These are phyloP conservation scores for Podaxis sp. DNA, from an alignment of 768 basidiomycete genomes.

Conservation along the genomic window DNA sequence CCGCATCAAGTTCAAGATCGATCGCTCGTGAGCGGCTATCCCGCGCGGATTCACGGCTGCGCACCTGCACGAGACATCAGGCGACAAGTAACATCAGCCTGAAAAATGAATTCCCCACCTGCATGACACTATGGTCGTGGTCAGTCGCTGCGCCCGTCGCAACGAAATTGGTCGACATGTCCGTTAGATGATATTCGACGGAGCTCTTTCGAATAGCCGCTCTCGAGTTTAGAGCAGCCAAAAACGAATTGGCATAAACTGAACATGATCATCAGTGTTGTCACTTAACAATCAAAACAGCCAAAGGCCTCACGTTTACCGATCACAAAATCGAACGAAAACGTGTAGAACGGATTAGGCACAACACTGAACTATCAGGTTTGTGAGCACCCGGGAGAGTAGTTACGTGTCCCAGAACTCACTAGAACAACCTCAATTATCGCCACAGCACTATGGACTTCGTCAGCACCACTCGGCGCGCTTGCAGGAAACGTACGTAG, in stretches of 20 bases:
- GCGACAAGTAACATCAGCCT: not conserved
- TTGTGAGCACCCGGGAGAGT: not conserved
- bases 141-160: slow-evolving; percentile 24
- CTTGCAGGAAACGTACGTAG: slow-evolving; percentile 37
- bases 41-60: not conserved
- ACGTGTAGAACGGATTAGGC: slow-evolving; percentile 45
- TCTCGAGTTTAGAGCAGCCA: slow-evolving; percentile 46
- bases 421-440: slow-evolving; percentile 38
- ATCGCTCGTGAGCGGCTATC: not conserved
- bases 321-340: slow-evolving; percentile 51
- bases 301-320: slow-evolving; percentile 39
- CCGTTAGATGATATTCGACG: slow-evolving; percentile 23
- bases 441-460: slow-evolving; percentile 34
- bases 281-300: not conserved
- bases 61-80: slow-evolving; percentile 17
- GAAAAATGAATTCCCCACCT: slow-evolving; percentile 16
- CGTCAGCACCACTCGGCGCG: not conserved
- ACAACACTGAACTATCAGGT: slow-evolving; percentile 35
- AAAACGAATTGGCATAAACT: slow-evolving; percentile 49
- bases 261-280: not conserved
- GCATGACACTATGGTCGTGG: slow-evolving; percentile 22
- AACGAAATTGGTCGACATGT: slow-evolving; percentile 36
- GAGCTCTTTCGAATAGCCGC: slow-evolving; percentile 29
- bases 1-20: slow-evolving; percentile 1
- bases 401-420: slow-evolving; percentile 11